Base-by-base conservation (phyloP, 225 moss, liverwort and hornwort genomes). In the Physcomitrellopsis africana region DNA sequence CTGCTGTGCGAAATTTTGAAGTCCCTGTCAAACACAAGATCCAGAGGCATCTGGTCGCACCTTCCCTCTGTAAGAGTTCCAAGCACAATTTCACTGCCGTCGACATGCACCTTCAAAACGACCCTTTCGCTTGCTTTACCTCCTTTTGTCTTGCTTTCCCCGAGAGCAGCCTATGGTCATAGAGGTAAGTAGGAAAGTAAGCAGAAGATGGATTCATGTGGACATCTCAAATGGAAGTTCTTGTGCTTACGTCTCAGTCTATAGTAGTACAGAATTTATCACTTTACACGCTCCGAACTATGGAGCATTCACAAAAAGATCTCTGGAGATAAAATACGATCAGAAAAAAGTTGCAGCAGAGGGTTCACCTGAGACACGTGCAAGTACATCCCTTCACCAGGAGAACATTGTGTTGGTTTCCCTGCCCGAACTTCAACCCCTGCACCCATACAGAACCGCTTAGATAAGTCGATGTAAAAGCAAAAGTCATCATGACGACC, bases 11-110 rank as follows among this genome's bases (percentile, higher is more conserved):
- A 91, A 9, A 94, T 82, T 8, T 65, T 86, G 73, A 96, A 94
- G 49, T 96, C 96, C 24, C 91, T 87, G 54, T 94, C 96, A 66
- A 96, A 96, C 6, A 96, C 89, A 8, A 96, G 81, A 61, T 96
- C 96, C 41, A 94, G 72, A 1, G 92, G 69, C 94, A 96, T 96
- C 74, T 96, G 96, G 44, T 96, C 96, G 20, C 94, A 94, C 85
- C 88, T 91, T 4, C 96, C 96, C 26, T 83, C 72, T 1, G 81
- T 69, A 13, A 96, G 68, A 1, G 96, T 94, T 68, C 96, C 96
- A 7, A 96, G 68, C 1, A 96, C 84, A 2, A 92, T 82, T 43
- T 94, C 89, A 61, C 84, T 89, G 0, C 75, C 85, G 10, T 81
- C 53, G 12, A 89, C 81, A 67, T 87, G 68, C 19, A 94, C 94